Conservation (phyloP, 2,329 filamentous ascomycete species). For the Xylariaceae sp. region DNA sequence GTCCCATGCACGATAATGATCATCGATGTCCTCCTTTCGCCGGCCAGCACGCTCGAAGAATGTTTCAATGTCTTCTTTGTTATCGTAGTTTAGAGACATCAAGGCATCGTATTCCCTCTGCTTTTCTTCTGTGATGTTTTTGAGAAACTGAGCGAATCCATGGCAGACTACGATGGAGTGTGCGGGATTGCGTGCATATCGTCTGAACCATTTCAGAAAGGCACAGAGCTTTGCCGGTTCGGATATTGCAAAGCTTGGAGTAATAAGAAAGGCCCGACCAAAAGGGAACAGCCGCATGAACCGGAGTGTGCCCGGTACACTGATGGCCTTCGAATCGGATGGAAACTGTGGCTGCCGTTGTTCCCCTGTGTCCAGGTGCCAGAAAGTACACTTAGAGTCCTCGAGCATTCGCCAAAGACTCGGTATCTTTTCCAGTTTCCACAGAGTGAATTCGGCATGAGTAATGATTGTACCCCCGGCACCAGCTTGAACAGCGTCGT, state of each 20-base stretch:
- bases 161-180: slow-evolving; percentile 35
- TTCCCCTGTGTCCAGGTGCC: slow-evolving; percentile 27
- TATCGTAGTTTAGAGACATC: slow-evolving; percentile 8
- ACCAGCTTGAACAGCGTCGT: slow-evolving; percentile 23
- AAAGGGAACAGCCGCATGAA: slow-evolving; percentile 41
- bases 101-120: slow-evolving; percentile 20
- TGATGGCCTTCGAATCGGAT: slow-evolving; percentile 22
- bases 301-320: slow-evolving; percentile 32
- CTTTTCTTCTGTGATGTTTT: slow-evolving; percentile 35
- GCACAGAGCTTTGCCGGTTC: slow-evolving; percentile 38
- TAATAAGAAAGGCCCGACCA: slow-evolving; percentile 43
- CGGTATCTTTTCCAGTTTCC: slow-evolving; percentile 26
- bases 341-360: slow-evolving; percentile 30
- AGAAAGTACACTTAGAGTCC: slow-evolving; percentile 27
- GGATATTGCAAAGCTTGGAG: slow-evolving; percentile 45
- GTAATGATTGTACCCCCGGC: slow-evolving; percentile 30
- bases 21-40: slow-evolving; percentile 20
- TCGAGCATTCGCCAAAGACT: slow-evolving; percentile 26
- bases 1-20: slow-evolving; percentile 22
- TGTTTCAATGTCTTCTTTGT: slow-evolving; percentile 14
- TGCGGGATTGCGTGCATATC: slow-evolving; percentile 20
- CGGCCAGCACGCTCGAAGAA: slow-evolving; percentile 17
- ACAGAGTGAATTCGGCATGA: slow-evolving; percentile 26
- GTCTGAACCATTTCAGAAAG: slow-evolving; percentile 39
- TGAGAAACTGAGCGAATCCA: slow-evolving; percentile 35